These are phyloP conservation scores for Hypericum androsaemum DNA, from an alignment of 345 rosid genomes.

Conservation along the genomic window DNA sequence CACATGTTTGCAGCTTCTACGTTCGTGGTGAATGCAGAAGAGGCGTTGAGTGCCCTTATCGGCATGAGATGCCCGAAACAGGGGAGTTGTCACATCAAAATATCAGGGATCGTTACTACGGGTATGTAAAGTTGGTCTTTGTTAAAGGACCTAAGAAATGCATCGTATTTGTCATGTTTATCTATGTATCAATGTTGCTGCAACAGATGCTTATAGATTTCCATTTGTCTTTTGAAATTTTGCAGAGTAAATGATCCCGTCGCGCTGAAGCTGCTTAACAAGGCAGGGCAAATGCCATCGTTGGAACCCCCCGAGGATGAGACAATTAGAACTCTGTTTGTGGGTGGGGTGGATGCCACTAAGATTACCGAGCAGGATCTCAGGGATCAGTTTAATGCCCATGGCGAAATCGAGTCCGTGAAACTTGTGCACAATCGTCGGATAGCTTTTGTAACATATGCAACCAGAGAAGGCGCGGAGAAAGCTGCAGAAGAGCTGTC, in stretches of 20 bases:
- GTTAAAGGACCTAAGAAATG: too few relatives aligned
- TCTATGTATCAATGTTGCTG: background rate
- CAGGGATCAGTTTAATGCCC: constrained; percentile 79
- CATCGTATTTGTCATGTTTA: background rate
- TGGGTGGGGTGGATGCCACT: constrained; percentile 70
- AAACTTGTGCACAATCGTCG: constrained; percentile 81
- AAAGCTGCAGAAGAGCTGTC: constrained; percentile 90
- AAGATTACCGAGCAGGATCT: constrained; percentile 81
- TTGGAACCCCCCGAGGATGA: constrained; percentile 86
- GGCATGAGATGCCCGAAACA: constrained; percentile 93
- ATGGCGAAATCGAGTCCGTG: constrained; percentile 81
- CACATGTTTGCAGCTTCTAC: constrained; percentile 94
- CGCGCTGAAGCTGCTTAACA: constrained; percentile 77
- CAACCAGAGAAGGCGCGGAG: constrained; percentile 92
- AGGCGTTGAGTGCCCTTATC: constrained; percentile 91
- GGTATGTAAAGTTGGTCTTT: too few relatives aligned
- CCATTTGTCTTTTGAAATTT: background rate
- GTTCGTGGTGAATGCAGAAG: constrained; percentile 90
- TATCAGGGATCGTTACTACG: constrained; percentile 90
- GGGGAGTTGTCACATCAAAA: constrained; percentile 96
- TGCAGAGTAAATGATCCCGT: constrained; percentile 91
- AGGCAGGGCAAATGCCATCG: constrained; percentile 96
- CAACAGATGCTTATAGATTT: background rate
- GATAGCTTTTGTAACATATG: constrained; percentile 89
- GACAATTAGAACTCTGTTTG: constrained; percentile 80